A percentile compares a stretch with the other conserved stretches of the same genome.
Evolutionary conservation across 2,329 filamentous ascomycete genomes (phyloP).

Genomic region (Apiospora koreana): DNA sequence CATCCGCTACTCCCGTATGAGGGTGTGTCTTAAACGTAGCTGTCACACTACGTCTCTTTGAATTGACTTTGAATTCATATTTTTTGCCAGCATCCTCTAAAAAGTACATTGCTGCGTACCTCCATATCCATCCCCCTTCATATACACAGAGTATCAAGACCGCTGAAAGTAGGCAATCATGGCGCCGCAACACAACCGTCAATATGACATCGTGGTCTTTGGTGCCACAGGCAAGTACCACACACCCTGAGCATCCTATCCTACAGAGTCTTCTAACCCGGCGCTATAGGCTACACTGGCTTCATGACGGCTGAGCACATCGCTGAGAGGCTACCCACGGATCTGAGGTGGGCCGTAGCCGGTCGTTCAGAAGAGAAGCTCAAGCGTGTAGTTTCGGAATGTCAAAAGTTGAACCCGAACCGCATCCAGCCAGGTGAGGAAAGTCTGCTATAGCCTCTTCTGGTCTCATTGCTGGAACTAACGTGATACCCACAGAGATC

Average conservation of each 20-base stretch:
- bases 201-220: constrained; percentile 59
- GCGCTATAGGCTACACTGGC: constrained; percentile 31
- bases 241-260: too few relatives aligned
- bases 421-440: constrained; percentile 67
- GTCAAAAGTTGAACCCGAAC: constrained; percentile 68
- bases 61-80: not conserved
- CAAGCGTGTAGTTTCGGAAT: constrained; percentile 64
- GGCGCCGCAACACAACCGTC: constrained; percentile 38
- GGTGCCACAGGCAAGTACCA: constrained; percentile 54
- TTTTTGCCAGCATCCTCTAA: not conserved
- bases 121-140: not conserved
- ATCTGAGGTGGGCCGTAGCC: constrained; percentile 34
- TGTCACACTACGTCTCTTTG: not conserved
- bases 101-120: not conserved
- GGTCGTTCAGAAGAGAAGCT: constrained; percentile 54
- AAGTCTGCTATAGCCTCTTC: not conserved
- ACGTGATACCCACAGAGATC: constrained; percentile 42
- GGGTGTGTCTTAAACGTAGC: not conserved
- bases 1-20: not conserved
- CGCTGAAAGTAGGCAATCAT: not conserved
- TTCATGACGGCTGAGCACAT: constrained; percentile 33
- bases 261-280: not conserved
- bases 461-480: not conserved
- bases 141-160: not conserved
- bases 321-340: constrained; percentile 28